Percentiles rank a stretch among this genome's conserved stretches.
Conservation (phyloP, 2,329 filamentous ascomycete genomes). For the Sporothrix protearum region DNA sequence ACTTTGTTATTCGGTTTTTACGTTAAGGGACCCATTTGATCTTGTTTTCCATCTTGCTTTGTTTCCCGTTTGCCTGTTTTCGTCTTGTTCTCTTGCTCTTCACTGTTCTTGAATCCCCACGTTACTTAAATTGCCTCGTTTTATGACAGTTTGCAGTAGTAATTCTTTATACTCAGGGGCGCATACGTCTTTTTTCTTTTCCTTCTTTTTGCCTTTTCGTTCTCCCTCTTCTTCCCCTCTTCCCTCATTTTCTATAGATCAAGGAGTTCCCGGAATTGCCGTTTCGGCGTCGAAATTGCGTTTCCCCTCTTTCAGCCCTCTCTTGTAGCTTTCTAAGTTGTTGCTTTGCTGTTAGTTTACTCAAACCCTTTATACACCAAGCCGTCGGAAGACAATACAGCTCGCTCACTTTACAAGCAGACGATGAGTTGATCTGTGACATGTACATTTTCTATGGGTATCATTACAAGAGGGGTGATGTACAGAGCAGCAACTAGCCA, state of each 20-base stretch:
- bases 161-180: conserved; percentile 1
- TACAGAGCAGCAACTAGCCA: not conserved
- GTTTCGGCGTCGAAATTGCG: not conserved
- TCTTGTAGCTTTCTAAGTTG: too few species aligned
- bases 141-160: not conserved
- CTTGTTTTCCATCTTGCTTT: not conserved
- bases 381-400: not conserved
- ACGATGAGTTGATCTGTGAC: not conserved
- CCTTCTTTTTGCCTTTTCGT: not conserved
- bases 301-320: not conserved
- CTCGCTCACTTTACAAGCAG: too few species aligned
- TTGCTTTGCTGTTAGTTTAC: not conserved
- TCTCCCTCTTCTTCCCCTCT: not conserved
- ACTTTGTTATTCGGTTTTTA: not conserved
- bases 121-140: not conserved
- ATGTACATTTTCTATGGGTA: not conserved
- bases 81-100: not conserved
- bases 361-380: not conserved
- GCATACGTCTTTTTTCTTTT: not conserved
- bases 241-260: not conserved
- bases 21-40: not conserved
- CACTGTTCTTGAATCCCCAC: not conserved
- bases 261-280: not conserved
- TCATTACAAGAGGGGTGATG: conserved; percentile 10
- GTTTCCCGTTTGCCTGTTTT: not conserved